Conservation (phyloP, 495 filamentous ascomycete species). For the Lepraria neglecta region DNA sequence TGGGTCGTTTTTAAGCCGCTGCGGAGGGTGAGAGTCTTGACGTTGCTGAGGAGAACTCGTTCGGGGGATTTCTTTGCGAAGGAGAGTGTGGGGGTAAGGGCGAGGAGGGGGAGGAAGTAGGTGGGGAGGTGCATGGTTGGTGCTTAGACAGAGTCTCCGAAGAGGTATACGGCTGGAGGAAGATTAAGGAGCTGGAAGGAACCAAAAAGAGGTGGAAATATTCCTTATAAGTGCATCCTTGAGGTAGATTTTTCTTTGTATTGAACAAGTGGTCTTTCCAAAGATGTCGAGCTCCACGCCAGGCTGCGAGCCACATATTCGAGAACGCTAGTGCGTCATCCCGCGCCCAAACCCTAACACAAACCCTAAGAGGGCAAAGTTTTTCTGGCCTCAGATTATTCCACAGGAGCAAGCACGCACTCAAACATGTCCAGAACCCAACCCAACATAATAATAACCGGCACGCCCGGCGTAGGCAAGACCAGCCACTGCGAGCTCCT, state of each 20-base stretch:
- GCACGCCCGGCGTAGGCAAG: constrained; percentile 93
- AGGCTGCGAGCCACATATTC: no score
- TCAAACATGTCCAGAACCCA: constrained; percentile 45
- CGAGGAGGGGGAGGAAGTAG: constrained; percentile 33
- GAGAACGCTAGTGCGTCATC: background rate
- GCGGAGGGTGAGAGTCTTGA: constrained; percentile 72
- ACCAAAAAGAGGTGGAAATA: background rate
- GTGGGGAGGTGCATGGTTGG: constrained; percentile 34
- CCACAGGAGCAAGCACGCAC: no score
- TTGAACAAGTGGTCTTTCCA: constrained; percentile 15
- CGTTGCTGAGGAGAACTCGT: constrained; percentile 67
- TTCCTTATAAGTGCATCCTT: background rate
- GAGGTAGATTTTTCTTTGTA: background rate
- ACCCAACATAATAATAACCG: constrained; percentile 92
- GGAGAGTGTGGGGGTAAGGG: constrained; percentile 26
- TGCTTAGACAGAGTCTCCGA: background rate
- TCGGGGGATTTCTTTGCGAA: constrained; percentile 42
- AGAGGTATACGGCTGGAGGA: background rate
- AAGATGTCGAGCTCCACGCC: background rate
- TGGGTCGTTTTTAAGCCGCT: constrained; percentile 56
- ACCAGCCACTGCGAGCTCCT: constrained; percentile 79
- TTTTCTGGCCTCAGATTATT: no score
- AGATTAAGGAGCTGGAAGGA: background rate
- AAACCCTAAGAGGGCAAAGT: no score
- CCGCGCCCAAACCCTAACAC: background rate